These are phyloP conservation scores for Aspergillus viridinutans DNA, from an alignment of 2,329 filamentous ascomycete genomes.

Conservation along the genomic window DNA sequence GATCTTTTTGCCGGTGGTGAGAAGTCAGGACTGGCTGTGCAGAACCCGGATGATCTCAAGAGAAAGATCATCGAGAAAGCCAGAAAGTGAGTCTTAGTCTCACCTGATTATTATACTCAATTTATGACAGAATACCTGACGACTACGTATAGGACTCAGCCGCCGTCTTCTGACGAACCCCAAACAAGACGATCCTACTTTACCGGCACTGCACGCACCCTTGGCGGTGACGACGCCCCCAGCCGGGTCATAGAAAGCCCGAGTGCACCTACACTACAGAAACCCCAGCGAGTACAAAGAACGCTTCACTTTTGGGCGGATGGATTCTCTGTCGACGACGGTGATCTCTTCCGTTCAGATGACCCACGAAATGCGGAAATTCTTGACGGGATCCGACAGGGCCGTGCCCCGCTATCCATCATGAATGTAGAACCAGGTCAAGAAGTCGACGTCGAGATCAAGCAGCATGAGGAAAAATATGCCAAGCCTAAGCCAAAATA, in stretches of 20 bases:
- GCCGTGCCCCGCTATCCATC: conserved; percentile 59
- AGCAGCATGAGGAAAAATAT: conserved; percentile 62
- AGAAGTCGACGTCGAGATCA: conserved; percentile 61
- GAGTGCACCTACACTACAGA: conserved; percentile 36
- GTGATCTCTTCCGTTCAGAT: conserved; percentile 59
- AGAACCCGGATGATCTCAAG: conserved; percentile 57
- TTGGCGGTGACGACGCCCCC: conserved; percentile 61
- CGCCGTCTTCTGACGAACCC: conserved; percentile 41
- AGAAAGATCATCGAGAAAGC: conserved; percentile 49
- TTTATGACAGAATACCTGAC: conserved; percentile 1
- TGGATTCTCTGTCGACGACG: conserved; percentile 64
- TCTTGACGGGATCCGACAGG: conserved; percentile 59
- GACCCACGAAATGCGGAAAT: conserved; percentile 60
- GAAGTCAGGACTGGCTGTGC: conserved; percentile 64
- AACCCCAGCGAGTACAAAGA: conserved; percentile 51
- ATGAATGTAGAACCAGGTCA: conserved; percentile 60
- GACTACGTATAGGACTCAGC: conserved; percentile 22
- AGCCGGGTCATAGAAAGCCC: conserved; percentile 55
- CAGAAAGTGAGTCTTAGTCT: conserved; percentile 21
- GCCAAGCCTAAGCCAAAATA: conserved; percentile 60
- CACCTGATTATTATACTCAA: neutral
- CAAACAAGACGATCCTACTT: conserved; percentile 46
- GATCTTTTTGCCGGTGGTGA: conserved; percentile 64
- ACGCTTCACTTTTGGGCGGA: conserved; percentile 63
- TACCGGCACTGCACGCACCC: conserved; percentile 58